Conservation (phyloP, 169 alveolate species). For the Theileria sp. region DNA sequence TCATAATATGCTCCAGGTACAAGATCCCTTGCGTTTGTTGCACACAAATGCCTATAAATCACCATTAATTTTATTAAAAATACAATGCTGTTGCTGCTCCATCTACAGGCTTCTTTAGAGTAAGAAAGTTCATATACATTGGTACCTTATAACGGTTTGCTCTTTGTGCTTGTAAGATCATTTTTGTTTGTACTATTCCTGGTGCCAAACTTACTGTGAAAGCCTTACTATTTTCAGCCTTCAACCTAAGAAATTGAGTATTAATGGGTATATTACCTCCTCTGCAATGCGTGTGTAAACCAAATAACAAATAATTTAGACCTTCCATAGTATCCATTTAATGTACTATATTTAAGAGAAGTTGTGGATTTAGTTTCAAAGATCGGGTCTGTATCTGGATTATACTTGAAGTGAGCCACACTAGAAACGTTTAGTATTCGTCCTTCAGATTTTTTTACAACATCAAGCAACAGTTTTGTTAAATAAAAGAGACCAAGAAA, state of each 20-base stretch:
- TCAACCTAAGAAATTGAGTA: conserved; percentile 15
- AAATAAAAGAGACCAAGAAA: conserved; percentile 58
- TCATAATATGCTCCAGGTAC: conserved; percentile 57
- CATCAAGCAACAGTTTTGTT: conserved; percentile 27
- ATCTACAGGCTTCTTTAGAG: conserved; percentile 37
- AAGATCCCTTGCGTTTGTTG: conserved; percentile 29
- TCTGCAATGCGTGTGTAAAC: conserved; percentile 60
- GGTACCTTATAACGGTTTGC: background rate
- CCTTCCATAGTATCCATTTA: conserved; percentile 37
- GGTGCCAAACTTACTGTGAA: conserved; percentile 48
- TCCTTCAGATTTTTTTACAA: conserved; percentile 30
- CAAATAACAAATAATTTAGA: conserved; percentile 51
- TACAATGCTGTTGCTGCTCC: conserved; percentile 61
- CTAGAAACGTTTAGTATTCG: conserved; percentile 60
- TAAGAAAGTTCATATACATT: background rate
- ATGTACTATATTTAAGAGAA: background rate
- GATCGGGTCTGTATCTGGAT: conserved; percentile 45
- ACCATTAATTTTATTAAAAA: background rate
- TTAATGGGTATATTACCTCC: conserved; percentile 16
- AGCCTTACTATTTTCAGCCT: conserved; percentile 4
- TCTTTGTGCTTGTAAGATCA: conserved; percentile 1
- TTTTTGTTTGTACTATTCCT: conserved; percentile 46
- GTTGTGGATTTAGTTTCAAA: conserved; percentile 17
- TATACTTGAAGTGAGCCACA: conserved; percentile 51
- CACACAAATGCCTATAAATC: conserved; percentile 31